These are phyloP conservation scores for Alternaria brassicicola DNA, from an alignment of 2,329 filamentous ascomycete species.

Conservation along the genomic window DNA sequence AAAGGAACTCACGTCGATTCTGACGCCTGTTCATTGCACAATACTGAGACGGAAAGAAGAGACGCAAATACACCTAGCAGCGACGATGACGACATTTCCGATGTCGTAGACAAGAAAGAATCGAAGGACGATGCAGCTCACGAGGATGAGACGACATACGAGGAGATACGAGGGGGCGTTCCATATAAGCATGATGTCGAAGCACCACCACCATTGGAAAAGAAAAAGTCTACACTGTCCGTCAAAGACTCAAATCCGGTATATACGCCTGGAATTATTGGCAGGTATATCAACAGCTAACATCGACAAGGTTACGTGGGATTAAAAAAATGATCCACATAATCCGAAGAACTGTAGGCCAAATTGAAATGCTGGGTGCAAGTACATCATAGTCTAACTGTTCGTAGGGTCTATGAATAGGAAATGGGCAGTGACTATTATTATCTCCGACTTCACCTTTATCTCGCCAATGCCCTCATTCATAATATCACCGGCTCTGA, in stretches of 20 bases:
- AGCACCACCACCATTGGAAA: slow-evolving; percentile 27
- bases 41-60: slow-evolving; percentile 36
- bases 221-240: slow-evolving; percentile 33
- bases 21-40: slow-evolving; percentile 29
- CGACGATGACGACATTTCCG: slow-evolving; percentile 14
- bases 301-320: slow-evolving; percentile 51
- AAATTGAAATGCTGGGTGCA: neutral
- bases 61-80: slow-evolving; percentile 13
- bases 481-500: slow-evolving; percentile 49
- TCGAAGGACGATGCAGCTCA: slow-evolving; percentile 20
- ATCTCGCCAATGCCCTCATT: slow-evolving; percentile 50
- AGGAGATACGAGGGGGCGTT: slow-evolving; percentile 38
- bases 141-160: slow-evolving; percentile 23
- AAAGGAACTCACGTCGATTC: slow-evolving; percentile 31
- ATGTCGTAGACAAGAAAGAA: slow-evolving; percentile 14
- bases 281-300: slow-evolving; percentile 6
- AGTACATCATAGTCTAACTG: neutral
- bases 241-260: slow-evolving; percentile 45
- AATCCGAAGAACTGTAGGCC: slow-evolving; percentile 46
- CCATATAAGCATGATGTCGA: slow-evolving; percentile 43
- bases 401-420: slow-evolving; percentile 34
- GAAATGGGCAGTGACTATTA: slow-evolving; percentile 54
- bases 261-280: neutral
- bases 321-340: slow-evolving; percentile 52
- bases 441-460: slow-evolving; percentile 53